Evolutionary conservation across 2,329 filamentous ascomycete genomes (phyloP).

Genomic region (Hypoxylon sp.): DNA sequence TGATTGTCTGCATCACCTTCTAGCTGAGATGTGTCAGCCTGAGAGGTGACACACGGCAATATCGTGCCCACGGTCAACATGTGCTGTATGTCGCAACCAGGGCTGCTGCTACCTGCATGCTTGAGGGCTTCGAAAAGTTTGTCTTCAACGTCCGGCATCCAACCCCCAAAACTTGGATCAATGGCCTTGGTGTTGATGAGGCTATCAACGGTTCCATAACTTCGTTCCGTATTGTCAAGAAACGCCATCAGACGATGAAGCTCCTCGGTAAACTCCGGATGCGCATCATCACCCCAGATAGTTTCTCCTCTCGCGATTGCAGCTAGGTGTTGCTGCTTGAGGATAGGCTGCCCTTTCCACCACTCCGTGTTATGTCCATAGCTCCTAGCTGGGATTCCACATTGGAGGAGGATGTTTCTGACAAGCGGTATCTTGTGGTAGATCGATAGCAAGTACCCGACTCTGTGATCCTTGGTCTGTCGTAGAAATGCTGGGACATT

Average conservation of each 20-base stretch:
- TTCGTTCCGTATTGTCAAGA: constrained; percentile 69
- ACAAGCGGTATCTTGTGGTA: constrained; percentile 69
- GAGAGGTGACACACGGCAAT: constrained; percentile 27
- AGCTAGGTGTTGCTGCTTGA: constrained; percentile 54
- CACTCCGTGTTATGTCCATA: constrained; percentile 70
- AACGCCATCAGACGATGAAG: constrained; percentile 73
- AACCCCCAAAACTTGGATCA: constrained; percentile 48
- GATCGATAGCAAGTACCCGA: constrained; percentile 69
- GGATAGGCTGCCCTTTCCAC: constrained; percentile 70
- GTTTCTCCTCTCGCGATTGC: constrained; percentile 50
- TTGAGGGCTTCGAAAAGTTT: constrained; percentile 52
- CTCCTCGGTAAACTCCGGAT: constrained; percentile 62
- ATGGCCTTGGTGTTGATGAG: constrained; percentile 56
- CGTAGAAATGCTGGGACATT: constrained; percentile 65
- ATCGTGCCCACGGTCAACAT: constrained; percentile 45
- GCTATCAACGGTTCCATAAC: constrained; percentile 67
- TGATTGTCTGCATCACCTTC: constrained; percentile 44
- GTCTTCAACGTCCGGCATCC: constrained; percentile 60
- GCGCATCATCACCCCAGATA: constrained; percentile 50
- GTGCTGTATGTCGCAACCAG: constrained; percentile 39
- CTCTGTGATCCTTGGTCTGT: constrained; percentile 54
- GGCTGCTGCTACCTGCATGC: constrained; percentile 30
- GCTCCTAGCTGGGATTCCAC: constrained; percentile 55
- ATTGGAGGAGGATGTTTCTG: constrained; percentile 65
- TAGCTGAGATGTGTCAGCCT: constrained; percentile 5